Conservation (phyloP, 179 eudicot genomes). For the Corrigiola litoralis region DNA sequence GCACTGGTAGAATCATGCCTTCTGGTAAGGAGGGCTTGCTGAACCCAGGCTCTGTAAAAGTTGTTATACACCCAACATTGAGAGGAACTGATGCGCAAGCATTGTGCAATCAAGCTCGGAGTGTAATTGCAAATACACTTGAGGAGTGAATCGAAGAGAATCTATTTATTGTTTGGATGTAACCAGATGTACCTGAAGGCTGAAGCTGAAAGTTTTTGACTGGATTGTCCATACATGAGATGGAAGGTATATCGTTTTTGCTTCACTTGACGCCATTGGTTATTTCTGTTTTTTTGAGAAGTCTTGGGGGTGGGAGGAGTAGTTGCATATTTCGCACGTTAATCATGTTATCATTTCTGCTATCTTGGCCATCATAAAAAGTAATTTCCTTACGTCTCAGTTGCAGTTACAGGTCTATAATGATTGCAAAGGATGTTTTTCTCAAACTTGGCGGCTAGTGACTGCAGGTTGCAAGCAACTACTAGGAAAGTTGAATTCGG, state of each 20-base stretch:
- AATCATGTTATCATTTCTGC: not conserved
- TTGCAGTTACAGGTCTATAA: not conserved
- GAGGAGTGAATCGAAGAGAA: slow-evolving; percentile 28
- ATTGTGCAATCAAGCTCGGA: slow-evolving; percentile 65
- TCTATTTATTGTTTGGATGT: not conserved
- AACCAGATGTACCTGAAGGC: not conserved
- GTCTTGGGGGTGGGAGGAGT: not conserved
- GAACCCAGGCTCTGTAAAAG: slow-evolving; percentile 64
- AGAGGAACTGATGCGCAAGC: slow-evolving; percentile 52
- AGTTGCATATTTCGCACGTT: not conserved
- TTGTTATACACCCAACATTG: slow-evolving; percentile 64
- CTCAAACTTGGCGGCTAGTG: not conserved
- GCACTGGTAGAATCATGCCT: slow-evolving; percentile 95
- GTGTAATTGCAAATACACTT: slow-evolving; percentile 53
- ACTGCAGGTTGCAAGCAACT: not conserved
- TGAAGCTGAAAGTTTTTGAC: not conserved
- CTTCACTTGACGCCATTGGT: not conserved
- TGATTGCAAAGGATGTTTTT: not conserved
- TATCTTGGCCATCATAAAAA: not conserved
- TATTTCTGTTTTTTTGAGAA: not conserved
- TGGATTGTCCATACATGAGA: not conserved
- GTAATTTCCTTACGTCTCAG: not conserved
- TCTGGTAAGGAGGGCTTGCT: slow-evolving; percentile 62
- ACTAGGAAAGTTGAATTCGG: not conserved
- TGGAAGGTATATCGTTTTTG: slow-evolving; percentile 11